Conservation (phyloP, 352 stramenopile genomes). For the Phytophthora hybrid region DNA sequence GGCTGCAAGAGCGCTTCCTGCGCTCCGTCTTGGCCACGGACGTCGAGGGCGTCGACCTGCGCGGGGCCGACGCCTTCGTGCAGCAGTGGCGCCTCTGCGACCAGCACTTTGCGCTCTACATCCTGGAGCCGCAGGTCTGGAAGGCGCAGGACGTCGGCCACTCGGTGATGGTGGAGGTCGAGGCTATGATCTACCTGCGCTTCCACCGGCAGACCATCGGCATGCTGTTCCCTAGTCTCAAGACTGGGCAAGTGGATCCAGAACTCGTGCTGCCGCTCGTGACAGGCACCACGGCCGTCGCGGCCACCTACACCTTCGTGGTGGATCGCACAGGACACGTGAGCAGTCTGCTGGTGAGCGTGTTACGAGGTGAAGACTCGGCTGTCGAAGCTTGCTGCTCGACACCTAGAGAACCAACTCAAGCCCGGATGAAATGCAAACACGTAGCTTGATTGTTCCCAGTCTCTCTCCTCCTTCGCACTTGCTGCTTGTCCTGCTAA, state of each 20-base stretch:
- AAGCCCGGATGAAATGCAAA: no score
- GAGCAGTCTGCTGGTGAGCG: conserved; percentile 29
- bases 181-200: conserved; percentile 42
- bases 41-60: conserved; percentile 29
- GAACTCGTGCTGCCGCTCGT: conserved; percentile 31
- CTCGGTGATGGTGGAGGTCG: conserved; percentile 37
- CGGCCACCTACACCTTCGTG: conserved; percentile 39
- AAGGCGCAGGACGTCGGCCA: conserved; percentile 30
- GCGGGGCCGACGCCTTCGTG: conserved; percentile 24
- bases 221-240: conserved; percentile 41
- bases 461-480: no score
- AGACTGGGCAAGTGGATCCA: conserved; percentile 22
- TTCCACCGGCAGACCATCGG: conserved; percentile 38
- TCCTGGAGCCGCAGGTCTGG: conserved; percentile 37
- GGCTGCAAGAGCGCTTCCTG: conserved; percentile 40
- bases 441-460: no score
- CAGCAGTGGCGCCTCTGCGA: conserved; percentile 29
- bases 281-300: conserved; percentile 29
- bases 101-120: conserved; percentile 16
- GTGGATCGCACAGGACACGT: conserved; percentile 34
- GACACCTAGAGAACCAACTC: no score
- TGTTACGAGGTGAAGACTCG: not conserved
- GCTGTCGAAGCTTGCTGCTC: no score
- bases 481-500: no score
- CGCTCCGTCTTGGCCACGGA: conserved; percentile 35